These are phyloP conservation scores for Metarhizium humberi DNA, from an alignment of 2,329 filamentous ascomycete species.

Conservation along the genomic window DNA sequence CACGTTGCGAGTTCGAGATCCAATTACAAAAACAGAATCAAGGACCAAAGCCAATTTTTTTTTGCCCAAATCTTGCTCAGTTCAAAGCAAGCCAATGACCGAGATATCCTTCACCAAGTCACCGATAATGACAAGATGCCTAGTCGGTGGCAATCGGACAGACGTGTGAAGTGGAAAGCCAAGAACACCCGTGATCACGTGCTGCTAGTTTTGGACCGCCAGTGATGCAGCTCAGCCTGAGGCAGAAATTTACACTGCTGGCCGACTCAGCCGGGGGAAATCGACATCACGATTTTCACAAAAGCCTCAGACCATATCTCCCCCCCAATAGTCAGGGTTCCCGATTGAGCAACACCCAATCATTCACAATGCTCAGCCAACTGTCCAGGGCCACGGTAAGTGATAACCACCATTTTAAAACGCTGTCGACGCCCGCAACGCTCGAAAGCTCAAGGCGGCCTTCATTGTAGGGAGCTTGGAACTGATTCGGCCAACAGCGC, in stretches of 20 bases:
- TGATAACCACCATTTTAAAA: not conserved
- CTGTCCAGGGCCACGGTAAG: slow-evolving; percentile 48
- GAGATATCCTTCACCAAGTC: too few species aligned
- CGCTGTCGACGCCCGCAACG: not conserved
- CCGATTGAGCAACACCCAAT: slow-evolving; percentile 38
- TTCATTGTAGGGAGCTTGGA: not conserved
- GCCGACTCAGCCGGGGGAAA: slow-evolving; percentile 17
- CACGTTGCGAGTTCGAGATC: too few species aligned
- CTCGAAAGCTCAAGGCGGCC: not conserved
- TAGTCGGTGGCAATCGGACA: too few species aligned
- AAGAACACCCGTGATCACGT: too few species aligned
- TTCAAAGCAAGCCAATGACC: too few species aligned
- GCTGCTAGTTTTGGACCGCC: not conserved
- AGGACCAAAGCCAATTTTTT: too few species aligned
- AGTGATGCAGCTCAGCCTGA: slow-evolving; percentile 10
- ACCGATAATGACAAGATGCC: too few species aligned
- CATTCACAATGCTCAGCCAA: slow-evolving; percentile 47
- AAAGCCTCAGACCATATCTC: slow-evolving; percentile 29
- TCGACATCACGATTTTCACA: slow-evolving; percentile 36
- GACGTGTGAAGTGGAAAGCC: too few species aligned
- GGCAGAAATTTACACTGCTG: slow-evolving; percentile 13
- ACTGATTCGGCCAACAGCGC: slow-evolving; percentile 29
- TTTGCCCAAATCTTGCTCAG: too few species aligned
- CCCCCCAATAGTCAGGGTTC: slow-evolving; percentile 22
- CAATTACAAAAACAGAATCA: too few species aligned